These are phyloP conservation scores for Solanum piurae DNA, from an alignment of 257 asterid genomes.

Conservation along the genomic window DNA sequence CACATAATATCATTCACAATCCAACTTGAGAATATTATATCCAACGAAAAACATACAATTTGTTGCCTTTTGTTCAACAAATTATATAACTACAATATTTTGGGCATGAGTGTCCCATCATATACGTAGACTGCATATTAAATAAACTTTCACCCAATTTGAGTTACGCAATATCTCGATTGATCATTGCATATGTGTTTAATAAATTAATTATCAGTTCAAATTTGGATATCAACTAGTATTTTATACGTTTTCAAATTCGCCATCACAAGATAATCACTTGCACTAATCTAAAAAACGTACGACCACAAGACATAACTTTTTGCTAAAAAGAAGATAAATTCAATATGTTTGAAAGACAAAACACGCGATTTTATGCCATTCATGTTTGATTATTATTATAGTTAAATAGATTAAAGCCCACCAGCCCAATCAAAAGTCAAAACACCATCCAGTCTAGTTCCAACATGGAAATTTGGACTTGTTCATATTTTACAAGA, in stretches of 20 bases:
- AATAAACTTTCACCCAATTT: neutral
- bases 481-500: neutral
- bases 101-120: neutral
- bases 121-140: neutral
- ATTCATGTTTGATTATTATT: no score
- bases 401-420: no score
- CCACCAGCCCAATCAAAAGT: neutral
- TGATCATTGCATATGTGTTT: neutral
- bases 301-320: neutral
- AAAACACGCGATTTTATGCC: no score
- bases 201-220: neutral
- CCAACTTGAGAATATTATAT: neutral
- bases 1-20: no score
- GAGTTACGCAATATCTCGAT: neutral
- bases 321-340: neutral
- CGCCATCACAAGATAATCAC: neutral
- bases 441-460: neutral
- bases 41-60: no score
- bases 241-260: neutral
- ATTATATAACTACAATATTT: neutral
- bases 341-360: neutral
- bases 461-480: neutral
- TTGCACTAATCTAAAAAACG: neutral
- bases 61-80: neutral
- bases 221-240: neutral